Base-by-base conservation (phyloP, 805 yeast genomes). In the Sugiyamaella americana region DNA sequence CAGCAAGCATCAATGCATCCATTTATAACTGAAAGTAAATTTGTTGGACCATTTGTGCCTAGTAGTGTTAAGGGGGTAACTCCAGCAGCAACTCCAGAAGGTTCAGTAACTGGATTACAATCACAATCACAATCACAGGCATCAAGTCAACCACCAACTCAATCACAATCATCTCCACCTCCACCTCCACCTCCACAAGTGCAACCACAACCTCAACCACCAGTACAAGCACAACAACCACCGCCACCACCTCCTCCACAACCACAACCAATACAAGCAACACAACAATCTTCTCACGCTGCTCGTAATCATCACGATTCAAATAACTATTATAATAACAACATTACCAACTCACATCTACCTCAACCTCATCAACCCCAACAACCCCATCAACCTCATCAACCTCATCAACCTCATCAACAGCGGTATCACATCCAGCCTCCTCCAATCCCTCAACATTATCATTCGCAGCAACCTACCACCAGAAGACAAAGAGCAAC, bases 1-100 rank as follows among this genome's bases (percentile, higher is more conserved):
- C 96, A 87, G 55, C 97, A 93, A 63, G 98, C 98, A 0, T 70
- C 82, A 13, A 70, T 78, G 63, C 98, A 93, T 67, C 97, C 98
- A 0, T 93, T 93, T 63, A 79, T 93, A 17, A 84, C 84, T 3
- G 80, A 75, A 43, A 71, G 71, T 45, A 71, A 68, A 47, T 81
- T 77, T 57, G 63, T 63, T 8, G 83, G 80, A 0, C 69, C 66
- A 8, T 65, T 49, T 48, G 60, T 55, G 21, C 63, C 63, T 6
- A 39, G 36, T 26, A 44, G 48, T 17, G 29, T 19, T 5, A 20
- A 35, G 38, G 21, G 21, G 21, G 10, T 11, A 35, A 35, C 38
- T 17, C 21, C 38, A 8, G 21, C 13, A 13, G 38, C 43, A 19
- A 40, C 35, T 13, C 43, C 42, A 40, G 18, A 13, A 17, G 11